Evolutionary conservation across 371 early-diverging fungal species (phyloP), one percentile per base, ranked within the genome.

Genomic region (Apophysomyces elegans): DNA sequence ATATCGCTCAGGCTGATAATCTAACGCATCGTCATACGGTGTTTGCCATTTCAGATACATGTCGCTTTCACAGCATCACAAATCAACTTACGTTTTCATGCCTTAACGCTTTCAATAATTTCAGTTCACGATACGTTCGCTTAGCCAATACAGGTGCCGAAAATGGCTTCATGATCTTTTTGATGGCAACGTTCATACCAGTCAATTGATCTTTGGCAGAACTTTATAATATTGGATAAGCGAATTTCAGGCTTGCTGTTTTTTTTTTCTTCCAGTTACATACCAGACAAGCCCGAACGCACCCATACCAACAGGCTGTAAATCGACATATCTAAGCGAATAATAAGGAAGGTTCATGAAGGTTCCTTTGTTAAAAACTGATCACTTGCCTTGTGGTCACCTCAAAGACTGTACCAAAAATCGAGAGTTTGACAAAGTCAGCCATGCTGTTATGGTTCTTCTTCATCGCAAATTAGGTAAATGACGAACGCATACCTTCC

Each of bases 261-360:
- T 26, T 26, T 26, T 26, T 26, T 7, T n/a, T 60, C 39, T 59
- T 46, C 16, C 38, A 8, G 32, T 43, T 43, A 67, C 82, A 76
- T 87, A 96, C 95, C 96, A 96, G 16, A 97, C 98, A 13, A 96
- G 84, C 66, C 98, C 98, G 77, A 96, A 97, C 7, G 96, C 95
- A 56, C 98, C 98, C 94, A 96, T 94, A 56, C 98, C 98, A n/a
- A 97, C 92, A 35, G 96, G 95, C 70, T 95, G 92, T 62, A 96
- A 84, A 79, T 95, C 92, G 37, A 89, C 88, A 84, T 96, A 96
- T 81, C 93, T 92, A 66, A 26, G 32, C 2, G 3, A 32, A 45
- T 45, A 37, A 58, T 16, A 64, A 64, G 26, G 13, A 26, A 26
- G 26, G 26, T 50, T 37, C 37, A 50, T 41, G 43, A 18, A 26